Evolutionary conservation across 208 protist genomes (phyloP), one percentile per base, ranked within the genome.

Genomic region (Trypanosomatidae sp.): DNA sequence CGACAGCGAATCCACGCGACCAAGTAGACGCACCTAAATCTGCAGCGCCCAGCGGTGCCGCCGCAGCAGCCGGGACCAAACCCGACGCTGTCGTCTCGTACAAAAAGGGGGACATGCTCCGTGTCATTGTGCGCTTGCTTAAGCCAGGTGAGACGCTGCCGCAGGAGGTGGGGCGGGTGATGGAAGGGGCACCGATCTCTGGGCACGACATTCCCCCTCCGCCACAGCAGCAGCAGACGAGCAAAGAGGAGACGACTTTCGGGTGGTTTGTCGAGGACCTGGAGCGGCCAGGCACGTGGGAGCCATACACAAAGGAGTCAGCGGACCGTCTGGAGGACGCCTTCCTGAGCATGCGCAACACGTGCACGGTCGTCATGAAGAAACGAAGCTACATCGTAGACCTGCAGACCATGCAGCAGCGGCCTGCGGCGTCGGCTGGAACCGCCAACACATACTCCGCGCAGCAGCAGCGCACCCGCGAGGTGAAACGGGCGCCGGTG

Each of bases 221-320:
- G 22, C 73, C 70, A 39, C 36, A 39, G 36, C 36, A 39, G 36
- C 36, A 39, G 30, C 55, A 59, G 22, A 43, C 69, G 52, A 50
- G 19, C 8, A 25, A 43, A 2, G 66, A 79, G 9, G 58, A 60
- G 17, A 73, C 58, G 28, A 36, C 62, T 17, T 91, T 84, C 59
- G 88, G 76, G 12, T 95, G 89, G 89, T 90, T 93, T 47, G 87
- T 93, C 5, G 87, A 93, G 69, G 81, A 90, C 55, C 55, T 89
- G 13, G 81, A 90, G 55, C 62, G 66, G 2, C 80, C 83, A 2
- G 89, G 84, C 25, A 79, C 81, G 62, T 96, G 85, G 81, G 86
- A 92, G 69, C 68, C 74, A 30, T 94, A 94, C 77, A 65, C 74
- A 13, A 60, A 66, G 30, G 87, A 94, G 64, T 84, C 76, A 15